Percentiles rank a stretch among this genome's conserved stretches.
phyloP scores from a whole-genome alignment of 2,329 filamentous ascomycete species.

The Ceratocystiopsis brevicomis region DNA sequence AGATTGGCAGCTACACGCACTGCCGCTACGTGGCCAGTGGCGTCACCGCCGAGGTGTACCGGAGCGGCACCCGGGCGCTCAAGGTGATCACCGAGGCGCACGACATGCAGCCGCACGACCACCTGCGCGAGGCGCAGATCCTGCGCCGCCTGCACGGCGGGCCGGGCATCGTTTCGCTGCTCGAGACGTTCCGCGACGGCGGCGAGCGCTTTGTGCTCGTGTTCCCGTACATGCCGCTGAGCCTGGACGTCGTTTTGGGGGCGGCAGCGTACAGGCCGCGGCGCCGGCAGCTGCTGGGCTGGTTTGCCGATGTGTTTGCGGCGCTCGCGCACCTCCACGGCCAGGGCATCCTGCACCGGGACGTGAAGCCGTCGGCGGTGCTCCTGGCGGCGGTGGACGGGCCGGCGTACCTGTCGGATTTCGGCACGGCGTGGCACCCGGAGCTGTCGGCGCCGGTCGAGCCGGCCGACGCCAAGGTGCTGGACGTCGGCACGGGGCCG shows the following conservation, averaged over 20 bases:
- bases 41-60: conserved; percentile 69
- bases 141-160: conserved; percentile 32
- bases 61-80: conserved; percentile 44
- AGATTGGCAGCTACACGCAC: conserved; percentile 33
- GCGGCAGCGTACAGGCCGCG: too few relatives aligned
- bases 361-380: conserved; percentile 85
- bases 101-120: conserved; percentile 65
- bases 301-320: conserved; percentile 47
- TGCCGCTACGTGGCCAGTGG: conserved; percentile 44
- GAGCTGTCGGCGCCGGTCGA: conserved; percentile 40
- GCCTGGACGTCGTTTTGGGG: conserved; percentile 46
- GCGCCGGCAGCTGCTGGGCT: conserved; percentile 19
- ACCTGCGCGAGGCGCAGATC: conserved; percentile 59
- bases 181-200: conserved; percentile 56
- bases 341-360: conserved; percentile 70
- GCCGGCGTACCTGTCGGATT: conserved; percentile 69
- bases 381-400: conserved; percentile 48
- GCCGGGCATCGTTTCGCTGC: conserved; percentile 42
- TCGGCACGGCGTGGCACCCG: conserved; percentile 77
- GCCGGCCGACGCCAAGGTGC: conserved; percentile 48
- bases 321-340: conserved; percentile 55
- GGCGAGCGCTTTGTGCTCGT: conserved; percentile 56
- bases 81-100: conserved; percentile 67
- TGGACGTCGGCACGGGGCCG: conserved; percentile 81
- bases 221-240: conserved; percentile 67